Percentiles rank a stretch among this genome's conserved stretches.
Conservation (phyloP, 192 early-diverging fungal species). For the Chytriomyces confervae region DNA sequence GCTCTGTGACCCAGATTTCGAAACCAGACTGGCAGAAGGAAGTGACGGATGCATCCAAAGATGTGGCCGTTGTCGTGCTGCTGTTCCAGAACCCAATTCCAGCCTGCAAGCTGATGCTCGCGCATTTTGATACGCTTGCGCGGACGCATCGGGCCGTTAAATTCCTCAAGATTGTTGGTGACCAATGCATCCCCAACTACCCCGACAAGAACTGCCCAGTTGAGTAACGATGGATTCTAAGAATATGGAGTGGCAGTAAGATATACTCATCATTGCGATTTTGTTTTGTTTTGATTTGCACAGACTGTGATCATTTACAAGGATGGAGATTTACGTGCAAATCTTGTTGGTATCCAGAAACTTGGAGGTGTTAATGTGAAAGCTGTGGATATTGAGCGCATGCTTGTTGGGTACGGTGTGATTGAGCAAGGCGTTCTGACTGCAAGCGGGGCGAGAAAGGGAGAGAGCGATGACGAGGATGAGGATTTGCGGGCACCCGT, state of each 20-base stretch:
- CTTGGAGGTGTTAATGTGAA: constrained; percentile 85
- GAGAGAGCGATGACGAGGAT: constrained; percentile 41
- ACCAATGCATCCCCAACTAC: constrained; percentile 94
- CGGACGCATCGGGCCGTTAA: constrained; percentile 82
- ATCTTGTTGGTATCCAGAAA: constrained; percentile 79
- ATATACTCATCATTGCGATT: too few species aligned
- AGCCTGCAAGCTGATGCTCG: constrained; percentile 83
- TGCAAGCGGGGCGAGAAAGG: constrained; percentile 13
- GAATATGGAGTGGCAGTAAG: too few species aligned
- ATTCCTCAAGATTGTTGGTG: constrained; percentile 91
- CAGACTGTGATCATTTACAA: constrained; percentile 85
- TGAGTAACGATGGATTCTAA: background rate
- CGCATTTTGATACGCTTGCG: constrained; percentile 75
- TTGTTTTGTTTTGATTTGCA: background rate
- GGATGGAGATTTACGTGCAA: constrained; percentile 80
- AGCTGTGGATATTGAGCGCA: constrained; percentile 55
- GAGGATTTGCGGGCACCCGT: constrained; percentile 36
- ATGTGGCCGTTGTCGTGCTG: constrained; percentile 71
- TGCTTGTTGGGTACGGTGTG: constrained; percentile 46
- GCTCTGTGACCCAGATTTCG: constrained; percentile 82
- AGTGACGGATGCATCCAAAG: constrained; percentile 89
- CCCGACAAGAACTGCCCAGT: constrained; percentile 73
- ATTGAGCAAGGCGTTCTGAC: constrained; percentile 29
- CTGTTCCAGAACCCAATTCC: constrained; percentile 79
- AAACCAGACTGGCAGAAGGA: constrained; percentile 90